Base-by-base conservation (phyloP, 495 filamentous ascomycete species). In the Talaromyces trachyspermus region DNA sequence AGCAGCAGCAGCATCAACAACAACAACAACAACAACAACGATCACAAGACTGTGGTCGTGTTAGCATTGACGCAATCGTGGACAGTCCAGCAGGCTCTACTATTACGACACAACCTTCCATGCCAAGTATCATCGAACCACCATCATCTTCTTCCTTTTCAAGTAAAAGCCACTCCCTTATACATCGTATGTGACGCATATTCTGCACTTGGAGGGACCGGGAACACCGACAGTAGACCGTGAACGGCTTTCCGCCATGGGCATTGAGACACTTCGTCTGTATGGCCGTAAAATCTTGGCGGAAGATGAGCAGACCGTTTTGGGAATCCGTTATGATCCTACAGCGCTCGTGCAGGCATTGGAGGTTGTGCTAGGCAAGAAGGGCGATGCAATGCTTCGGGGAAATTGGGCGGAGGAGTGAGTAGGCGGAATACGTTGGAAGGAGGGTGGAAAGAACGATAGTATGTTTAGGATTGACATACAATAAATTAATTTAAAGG, bases 131-230 rank as follows among this genome's bases (percentile, higher is more conserved):
- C 3, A 51, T 39, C n/a, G 51, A 48, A 7, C 50, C 49, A 12
- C 20, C 37, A 14, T 11, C 32, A 4, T 9, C 36, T 14, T n/a
- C 2, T n/a, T 10, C 40, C 11, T 15, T 35, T 4, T 3, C 11
- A 5, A 8, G n/a, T 18, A 17, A 25, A 37, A 19, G 19, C n/a
- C 50, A 7, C 55, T 66, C 14, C 67, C 67, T 1, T 70, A 66
- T 49, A 62, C 57, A n/a, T 60, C 64, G 0, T 95, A 92, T 57
- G 81, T 97, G 2, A 95, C 84, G 12, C 89, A 96, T 63, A 61
- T 97, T 8, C 67, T 97, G 8, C 84, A 95, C 54, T 63, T 96
- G 6, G 85, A 89, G 12, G 86, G 85, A 0, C 68, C 70, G 1
- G 84, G 77, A 0, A 80, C 79, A 33, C 92, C 92, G 0, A 58